Base-by-base conservation (phyloP, 345 rosid genomes). In the Anacardium occidentale region DNA sequence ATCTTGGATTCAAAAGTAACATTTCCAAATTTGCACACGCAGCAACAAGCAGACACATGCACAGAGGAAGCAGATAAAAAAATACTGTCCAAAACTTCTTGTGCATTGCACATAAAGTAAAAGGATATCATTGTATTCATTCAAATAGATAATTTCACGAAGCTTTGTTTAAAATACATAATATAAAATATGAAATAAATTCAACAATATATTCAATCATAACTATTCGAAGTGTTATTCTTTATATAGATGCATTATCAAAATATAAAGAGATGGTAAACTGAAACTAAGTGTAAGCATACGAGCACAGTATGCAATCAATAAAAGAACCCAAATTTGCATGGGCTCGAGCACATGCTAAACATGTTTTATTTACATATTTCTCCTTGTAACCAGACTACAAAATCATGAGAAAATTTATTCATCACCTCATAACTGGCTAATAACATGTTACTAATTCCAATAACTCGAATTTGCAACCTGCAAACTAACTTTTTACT, bases 141-240 rank as follows among this genome's bases (percentile, higher is more conserved):
- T 62, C 65, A 62, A 40, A 60, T 21, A 62, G 25, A 62, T 45
- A n/a, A 12, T 37, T 62, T 62, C 21, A 62, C 10, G 66, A 18
- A 37, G 24, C 26, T 62, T 62, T 34, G 48, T 14, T 37, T 37
- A 25, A 62, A 18, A 18, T 34, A 6, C n/a, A 40, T 20, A 3
- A 37, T 24, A 37, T 10, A 7, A 40, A n/a, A 62, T 37, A 37
- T 37, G 18, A 62, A 62, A 12, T 62, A 62, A 62, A 32, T 3
- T 62, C 24, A 11, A 62, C 50, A 60, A 18, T 5, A 62, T 18
- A 34, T 5, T n/a, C n/a, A 9, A 45, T 10, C 50, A 40, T 21
- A 25, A 62, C 25, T 21, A 62, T 34, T 40, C 12, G n/a, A 22
- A 18, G 6, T 18, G 66, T 4, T n/a, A n/a, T 37, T 40, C 8